A percentile compares a stretch with the other conserved stretches of the same genome.
phyloP scores from a whole-genome alignment of 257 asterid genomes.

The Anisodus tanguticus region DNA sequence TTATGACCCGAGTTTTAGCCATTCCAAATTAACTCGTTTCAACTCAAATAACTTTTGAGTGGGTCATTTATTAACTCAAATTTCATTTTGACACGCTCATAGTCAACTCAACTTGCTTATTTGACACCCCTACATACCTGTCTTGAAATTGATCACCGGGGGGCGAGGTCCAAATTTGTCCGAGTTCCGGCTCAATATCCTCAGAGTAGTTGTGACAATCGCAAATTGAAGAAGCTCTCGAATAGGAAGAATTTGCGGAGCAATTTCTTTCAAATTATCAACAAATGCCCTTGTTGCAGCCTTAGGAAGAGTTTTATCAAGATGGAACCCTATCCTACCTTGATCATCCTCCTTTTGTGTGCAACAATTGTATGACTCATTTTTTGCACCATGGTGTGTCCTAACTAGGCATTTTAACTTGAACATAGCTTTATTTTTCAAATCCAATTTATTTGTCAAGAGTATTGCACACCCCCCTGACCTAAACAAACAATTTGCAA shows the following conservation, averaged over 20 bases:
- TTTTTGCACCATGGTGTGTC: constrained; percentile 74
- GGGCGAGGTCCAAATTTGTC: constrained; percentile 34
- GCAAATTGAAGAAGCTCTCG: constrained; percentile 63
- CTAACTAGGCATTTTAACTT: constrained; percentile 65
- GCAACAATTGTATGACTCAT: constrained; percentile 73
- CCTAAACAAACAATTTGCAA: constrained; percentile 76
- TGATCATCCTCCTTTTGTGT: constrained; percentile 65
- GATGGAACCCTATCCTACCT: constrained; percentile 63
- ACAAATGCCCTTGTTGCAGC: constrained; percentile 78
- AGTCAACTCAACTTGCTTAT: no score
- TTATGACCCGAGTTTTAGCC: no score
- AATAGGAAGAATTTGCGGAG: constrained; percentile 66
- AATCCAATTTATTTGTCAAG: constrained; percentile 54
- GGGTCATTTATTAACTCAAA: no score
- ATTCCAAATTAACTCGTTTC: no score
- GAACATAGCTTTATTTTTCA: constrained; percentile 54
- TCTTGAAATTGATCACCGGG: constrained; percentile 59
- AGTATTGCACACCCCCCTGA: constrained; percentile 78
- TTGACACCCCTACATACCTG: constrained; percentile 32
- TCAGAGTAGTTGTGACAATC: constrained; percentile 16
- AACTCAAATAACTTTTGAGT: no score
- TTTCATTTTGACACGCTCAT: no score
- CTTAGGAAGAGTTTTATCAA: constrained; percentile 69
- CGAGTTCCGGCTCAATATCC: constrained; percentile 30
- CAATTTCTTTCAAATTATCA: constrained; percentile 67